phyloP scores from a whole-genome alignment of 306 rosid genomes.

The Quercus robur region DNA sequence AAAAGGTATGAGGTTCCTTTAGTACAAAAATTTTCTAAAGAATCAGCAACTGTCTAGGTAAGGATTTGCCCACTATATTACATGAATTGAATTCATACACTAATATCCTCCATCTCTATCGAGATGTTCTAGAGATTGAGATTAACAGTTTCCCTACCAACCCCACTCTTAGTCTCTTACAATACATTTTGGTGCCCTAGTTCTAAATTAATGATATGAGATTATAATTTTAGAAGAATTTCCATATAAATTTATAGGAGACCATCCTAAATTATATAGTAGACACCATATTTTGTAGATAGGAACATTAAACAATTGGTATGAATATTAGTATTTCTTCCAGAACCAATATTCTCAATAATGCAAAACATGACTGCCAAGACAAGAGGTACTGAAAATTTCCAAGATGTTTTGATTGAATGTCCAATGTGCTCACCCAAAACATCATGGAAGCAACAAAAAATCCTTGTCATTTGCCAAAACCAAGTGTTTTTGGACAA shows the following conservation, averaged over 20 bases:
- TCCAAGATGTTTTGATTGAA: background rate
- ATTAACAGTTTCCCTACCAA: background rate
- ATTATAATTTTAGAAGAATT: background rate
- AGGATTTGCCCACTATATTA: background rate
- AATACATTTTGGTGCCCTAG: background rate
- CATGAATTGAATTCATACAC: background rate
- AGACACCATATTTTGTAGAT: background rate
- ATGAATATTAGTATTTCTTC: background rate
- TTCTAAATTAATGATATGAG: background rate
- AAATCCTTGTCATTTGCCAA: background rate
- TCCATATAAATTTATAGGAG: background rate
- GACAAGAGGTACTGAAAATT: background rate
- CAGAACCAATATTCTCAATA: background rate
- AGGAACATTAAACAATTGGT: background rate
- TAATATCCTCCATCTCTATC: background rate
- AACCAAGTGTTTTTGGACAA: background rate
- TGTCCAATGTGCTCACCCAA: background rate
- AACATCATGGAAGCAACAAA: constrained; percentile 8
- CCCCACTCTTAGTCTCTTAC: background rate
- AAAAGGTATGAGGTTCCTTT: too few relatives aligned
- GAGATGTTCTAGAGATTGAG: background rate
- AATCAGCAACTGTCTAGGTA: background rate
- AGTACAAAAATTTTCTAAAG: background rate
- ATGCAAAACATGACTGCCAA: background rate
- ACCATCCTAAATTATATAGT: background rate